phyloP scores from a whole-genome alignment of 257 asterid genomes.

The Dorcoceras hygrometricum region DNA sequence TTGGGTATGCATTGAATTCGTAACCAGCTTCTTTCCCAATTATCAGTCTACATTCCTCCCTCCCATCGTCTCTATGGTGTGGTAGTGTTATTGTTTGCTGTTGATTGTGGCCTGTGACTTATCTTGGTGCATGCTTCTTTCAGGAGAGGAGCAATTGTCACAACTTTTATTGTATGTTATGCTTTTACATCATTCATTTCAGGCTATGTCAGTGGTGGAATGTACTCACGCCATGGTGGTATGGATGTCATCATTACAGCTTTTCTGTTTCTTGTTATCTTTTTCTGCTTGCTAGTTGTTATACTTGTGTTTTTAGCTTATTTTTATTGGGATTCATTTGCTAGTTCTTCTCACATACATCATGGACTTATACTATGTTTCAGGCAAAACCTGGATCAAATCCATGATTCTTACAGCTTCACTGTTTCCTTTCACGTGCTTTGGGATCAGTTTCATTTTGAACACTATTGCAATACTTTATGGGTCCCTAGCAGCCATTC shows the following conservation, averaged over 20 bases:
- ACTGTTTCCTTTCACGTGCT: conserved; percentile 63
- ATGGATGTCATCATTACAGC: conserved; percentile 18
- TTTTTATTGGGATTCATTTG: not conserved
- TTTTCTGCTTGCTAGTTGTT: not conserved
- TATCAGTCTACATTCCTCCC: not conserved
- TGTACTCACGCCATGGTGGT: conserved; percentile 69
- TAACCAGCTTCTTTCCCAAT: not conserved
- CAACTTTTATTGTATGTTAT: conserved; percentile 57
- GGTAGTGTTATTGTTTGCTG: not conserved
- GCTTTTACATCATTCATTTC: conserved; percentile 63
- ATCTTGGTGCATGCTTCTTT: conserved; percentile 15
- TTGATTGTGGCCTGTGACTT: conserved; percentile 13
- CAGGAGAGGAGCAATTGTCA: conserved; percentile 65
- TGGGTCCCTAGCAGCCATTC: conserved; percentile 70
- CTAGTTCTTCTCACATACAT: not conserved
- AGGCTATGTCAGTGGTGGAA: conserved; percentile 66
- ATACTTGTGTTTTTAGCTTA: not conserved
- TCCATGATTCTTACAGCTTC: conserved; percentile 63
- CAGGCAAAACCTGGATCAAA: conserved; percentile 64
- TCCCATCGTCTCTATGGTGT: not conserved
- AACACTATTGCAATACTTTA: conserved; percentile 64
- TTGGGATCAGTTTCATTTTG: conserved; percentile 56
- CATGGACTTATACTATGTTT: conserved; percentile 28
- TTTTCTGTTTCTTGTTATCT: not conserved
- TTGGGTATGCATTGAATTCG: conserved; percentile 44